phyloP scores from a whole-genome alignment of 257 asterid genomes.

The Lycium barbarum region DNA sequence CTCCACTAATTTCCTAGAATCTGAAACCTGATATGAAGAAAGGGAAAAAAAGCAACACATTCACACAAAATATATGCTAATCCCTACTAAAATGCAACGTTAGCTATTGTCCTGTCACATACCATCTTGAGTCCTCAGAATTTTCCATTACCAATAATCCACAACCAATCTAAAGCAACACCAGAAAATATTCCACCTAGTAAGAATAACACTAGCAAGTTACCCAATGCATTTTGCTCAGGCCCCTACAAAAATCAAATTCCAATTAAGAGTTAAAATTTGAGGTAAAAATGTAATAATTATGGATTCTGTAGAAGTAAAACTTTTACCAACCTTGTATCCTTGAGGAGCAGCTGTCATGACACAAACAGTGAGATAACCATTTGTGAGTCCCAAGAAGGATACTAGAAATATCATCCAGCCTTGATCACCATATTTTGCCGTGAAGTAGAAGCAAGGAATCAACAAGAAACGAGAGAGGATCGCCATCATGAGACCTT shows the following conservation, averaged over 20 bases:
- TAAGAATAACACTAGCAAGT: constrained; percentile 71
- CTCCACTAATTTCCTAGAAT: not conserved
- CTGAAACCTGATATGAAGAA: not conserved
- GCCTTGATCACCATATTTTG: constrained; percentile 83
- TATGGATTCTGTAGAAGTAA: not conserved
- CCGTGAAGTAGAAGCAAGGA: constrained; percentile 85
- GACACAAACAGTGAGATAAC: constrained; percentile 80
- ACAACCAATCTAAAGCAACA: constrained; percentile 79
- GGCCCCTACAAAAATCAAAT: constrained; percentile 68
- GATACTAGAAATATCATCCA: constrained; percentile 79
- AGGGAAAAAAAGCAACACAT: not conserved
- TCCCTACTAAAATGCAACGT: not conserved
- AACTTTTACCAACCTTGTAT: constrained; percentile 61
- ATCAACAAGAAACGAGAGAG: constrained; percentile 66
- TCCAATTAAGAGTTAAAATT: not conserved
- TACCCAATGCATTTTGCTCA: constrained; percentile 92
- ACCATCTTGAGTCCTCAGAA: constrained; percentile 42
- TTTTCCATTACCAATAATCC: constrained; percentile 68
- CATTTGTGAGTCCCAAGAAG: constrained; percentile 77
- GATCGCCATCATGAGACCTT: constrained; percentile 57
- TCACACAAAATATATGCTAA: not conserved
- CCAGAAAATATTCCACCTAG: constrained; percentile 74
- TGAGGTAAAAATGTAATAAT: not conserved
- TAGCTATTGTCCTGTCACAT: not conserved
- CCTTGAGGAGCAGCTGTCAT: constrained; percentile 80